Percentiles rank a stretch among this genome's conserved stretches.
Evolutionary conservation across 2,329 filamentous ascomycete species (phyloP).

Genomic region (Colletotrichum australisinense): DNA sequence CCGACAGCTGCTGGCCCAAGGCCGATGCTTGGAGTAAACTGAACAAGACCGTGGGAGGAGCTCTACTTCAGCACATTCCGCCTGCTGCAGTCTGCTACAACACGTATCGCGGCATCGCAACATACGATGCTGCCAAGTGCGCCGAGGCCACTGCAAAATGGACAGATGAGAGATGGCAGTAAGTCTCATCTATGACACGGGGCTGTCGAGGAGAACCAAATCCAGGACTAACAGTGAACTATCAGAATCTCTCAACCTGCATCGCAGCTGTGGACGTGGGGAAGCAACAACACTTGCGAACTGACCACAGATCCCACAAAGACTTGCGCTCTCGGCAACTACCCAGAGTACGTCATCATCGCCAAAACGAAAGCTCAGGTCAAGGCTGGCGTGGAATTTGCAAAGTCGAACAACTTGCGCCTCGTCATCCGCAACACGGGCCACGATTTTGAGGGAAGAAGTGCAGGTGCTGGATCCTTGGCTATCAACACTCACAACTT

Average conservation of each 20-base stretch:
- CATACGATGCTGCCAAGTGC: conserved; percentile 50
- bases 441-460: conserved; percentile 69
- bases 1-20: conserved; percentile 62
- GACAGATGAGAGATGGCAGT: conserved; percentile 51
- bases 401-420: conserved; percentile 56
- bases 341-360: conserved; percentile 47
- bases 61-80: conserved; percentile 59
- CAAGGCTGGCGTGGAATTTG: conserved; percentile 47
- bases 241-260: conserved; percentile 43
- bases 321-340: conserved; percentile 52
- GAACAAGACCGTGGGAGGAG: conserved; percentile 59
- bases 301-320: conserved; percentile 46
- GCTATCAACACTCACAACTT: conserved; percentile 68
- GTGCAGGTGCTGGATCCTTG: conserved; percentile 69
- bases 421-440: conserved; percentile 68
- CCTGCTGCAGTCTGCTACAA: conserved; percentile 58
- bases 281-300: conserved; percentile 54
- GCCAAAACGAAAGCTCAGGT: conserved; percentile 39
- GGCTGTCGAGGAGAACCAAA: neutral
- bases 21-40: conserved; percentile 53
- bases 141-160: conserved; percentile 45
- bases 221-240: conserved; percentile 12
- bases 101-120: conserved; percentile 39
- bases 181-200: conserved; percentile 33
- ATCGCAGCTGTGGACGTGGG: conserved; percentile 53